Percentiles rank a stretch among this genome's conserved stretches.
Evolutionary conservation across 1,139 yeast species (phyloP).

Genomic region (Suhomyces chickasaworum): DNA sequence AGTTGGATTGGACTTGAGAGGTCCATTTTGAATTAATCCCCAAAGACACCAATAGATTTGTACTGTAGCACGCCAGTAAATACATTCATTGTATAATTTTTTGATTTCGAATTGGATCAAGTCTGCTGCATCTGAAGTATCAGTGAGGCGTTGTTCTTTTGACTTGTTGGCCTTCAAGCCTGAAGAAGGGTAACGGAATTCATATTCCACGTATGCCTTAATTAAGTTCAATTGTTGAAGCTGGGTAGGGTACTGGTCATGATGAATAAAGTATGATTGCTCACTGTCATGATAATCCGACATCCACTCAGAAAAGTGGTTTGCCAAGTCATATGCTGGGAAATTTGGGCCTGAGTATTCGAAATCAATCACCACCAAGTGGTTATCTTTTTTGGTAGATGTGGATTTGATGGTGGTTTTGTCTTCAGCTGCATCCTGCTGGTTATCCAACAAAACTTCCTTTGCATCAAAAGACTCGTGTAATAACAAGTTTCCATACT

Average conservation of each 20-base stretch:
- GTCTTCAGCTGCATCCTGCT: conserved; percentile 23
- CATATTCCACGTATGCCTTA: conserved; percentile 68
- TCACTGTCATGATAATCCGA: conserved; percentile 77
- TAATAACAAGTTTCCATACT: conserved; percentile 84
- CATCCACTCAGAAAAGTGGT: conserved; percentile 96
- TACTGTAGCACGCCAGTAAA: conserved; percentile 80
- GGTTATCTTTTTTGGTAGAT: conserved; percentile 56
- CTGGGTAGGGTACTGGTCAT: conserved; percentile 61
- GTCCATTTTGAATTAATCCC: conserved; percentile 82
- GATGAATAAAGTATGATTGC: conserved; percentile 58
- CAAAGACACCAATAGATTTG: conserved; percentile 85
- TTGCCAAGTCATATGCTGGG: conserved; percentile 87
- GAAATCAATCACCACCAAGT: conserved; percentile 90
- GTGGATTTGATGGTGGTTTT: conserved; percentile 23
- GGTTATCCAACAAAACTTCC: conserved; percentile 34
- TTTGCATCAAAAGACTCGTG: conserved; percentile 38
- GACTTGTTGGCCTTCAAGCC: conserved; percentile 25
- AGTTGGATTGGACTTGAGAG: conserved; percentile 17
- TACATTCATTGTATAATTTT: conserved; percentile 61
- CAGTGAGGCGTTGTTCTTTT: conserved; percentile 18
- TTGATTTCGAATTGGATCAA: conserved; percentile 56
- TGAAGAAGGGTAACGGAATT: conserved; percentile 43
- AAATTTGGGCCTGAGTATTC: conserved; percentile 95
- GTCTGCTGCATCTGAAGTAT: conserved; percentile 25
- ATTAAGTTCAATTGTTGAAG: conserved; percentile 72